phyloP scores from a whole-genome alignment of 352 stramenopile genomes.

The Globisporangium carolinianum region DNA sequence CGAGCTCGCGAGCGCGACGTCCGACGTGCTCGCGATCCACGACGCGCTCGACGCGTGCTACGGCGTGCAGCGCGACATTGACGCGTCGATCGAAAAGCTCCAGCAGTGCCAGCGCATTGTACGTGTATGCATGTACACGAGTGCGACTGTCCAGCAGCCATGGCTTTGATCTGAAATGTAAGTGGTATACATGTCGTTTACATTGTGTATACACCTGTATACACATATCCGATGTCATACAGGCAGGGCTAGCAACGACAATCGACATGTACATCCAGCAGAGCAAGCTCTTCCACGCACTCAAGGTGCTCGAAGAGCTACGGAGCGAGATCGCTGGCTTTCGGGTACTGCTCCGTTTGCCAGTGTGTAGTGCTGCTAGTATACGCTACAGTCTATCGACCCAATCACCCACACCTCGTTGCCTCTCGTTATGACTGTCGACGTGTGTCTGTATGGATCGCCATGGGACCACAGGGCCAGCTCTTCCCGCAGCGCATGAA shows the following conservation, averaged over 20 bases:
- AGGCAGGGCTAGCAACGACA: conserved; percentile 58
- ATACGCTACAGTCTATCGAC: neutral
- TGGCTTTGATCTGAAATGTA: too few relatives aligned
- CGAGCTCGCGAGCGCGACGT: conserved; percentile 40
- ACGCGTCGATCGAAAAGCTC: conserved; percentile 74
- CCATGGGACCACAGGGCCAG: conserved; percentile 25
- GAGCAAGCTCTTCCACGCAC: conserved; percentile 68
- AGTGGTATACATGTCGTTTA: too few relatives aligned
- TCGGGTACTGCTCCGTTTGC: conserved; percentile 21
- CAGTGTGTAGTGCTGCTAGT: neutral
- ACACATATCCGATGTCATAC: neutral
- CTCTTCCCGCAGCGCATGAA: conserved; percentile 73
- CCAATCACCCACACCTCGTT: neutral
- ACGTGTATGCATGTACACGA: neutral
- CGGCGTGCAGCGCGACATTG: conserved; percentile 55
- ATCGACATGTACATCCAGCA: conserved; percentile 65
- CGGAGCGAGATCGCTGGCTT: conserved; percentile 63
- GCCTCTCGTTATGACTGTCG: too few relatives aligned
- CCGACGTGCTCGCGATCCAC: conserved; percentile 40
- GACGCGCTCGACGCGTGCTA: conserved; percentile 58
- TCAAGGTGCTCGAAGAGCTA: conserved; percentile 69
- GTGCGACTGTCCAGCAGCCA: neutral
- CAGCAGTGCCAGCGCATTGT: conserved; percentile 79
- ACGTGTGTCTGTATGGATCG: neutral
- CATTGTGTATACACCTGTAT: neutral